Conservation (phyloP, 129 eudicot species). For the carrot (Daucus carota) region DH1_v3.0 NC_030386.2:37367501-37368000, state of each 20-base stretch:
- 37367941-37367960: conserved; percentile 97
- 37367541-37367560: not conserved
- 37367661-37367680: conserved; percentile 91
- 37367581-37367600: conserved; percentile 55
- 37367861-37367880: not conserved
- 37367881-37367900: not conserved
- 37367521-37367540: not conserved
- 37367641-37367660: conserved; percentile 82
- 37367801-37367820: not conserved
- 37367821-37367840: not conserved
- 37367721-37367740: not conserved
- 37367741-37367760: not conserved
- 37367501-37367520: not conserved
- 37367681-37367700: conserved; percentile 12
- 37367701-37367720: not conserved
- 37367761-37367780: not conserved
- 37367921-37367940: not conserved
- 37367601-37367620: conserved; percentile 96
- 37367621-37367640: conserved; percentile 82
- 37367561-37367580: conserved; percentile 18
- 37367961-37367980: conserved; percentile 92
- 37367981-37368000: conserved; percentile 74
- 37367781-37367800: not conserved
- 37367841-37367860: not conserved
- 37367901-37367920: not conserved